Percentiles rank a stretch among this genome's conserved stretches.
These are phyloP conservation scores for Iberis pinnata DNA, from an alignment of 345 rosid species.

Conservation along the genomic window DNA sequence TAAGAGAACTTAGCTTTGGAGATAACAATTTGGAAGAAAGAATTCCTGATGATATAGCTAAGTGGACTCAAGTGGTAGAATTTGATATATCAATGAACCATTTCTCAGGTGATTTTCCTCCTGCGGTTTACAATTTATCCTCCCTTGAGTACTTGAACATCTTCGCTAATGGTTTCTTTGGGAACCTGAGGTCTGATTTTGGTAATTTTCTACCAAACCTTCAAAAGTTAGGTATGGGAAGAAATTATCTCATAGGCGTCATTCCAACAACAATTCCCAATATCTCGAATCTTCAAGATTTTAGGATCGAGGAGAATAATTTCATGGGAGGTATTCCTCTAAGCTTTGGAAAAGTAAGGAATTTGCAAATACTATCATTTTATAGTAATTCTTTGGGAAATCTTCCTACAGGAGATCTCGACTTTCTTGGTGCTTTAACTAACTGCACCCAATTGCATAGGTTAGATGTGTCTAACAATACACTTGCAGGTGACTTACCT, in stretches of 20 bases:
- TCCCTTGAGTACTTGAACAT: accelerated
- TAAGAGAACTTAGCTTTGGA: too few relatives aligned
- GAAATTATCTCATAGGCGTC: conserved; percentile 23
- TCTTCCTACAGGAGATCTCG: too few relatives aligned
- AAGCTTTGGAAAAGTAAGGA: neutral
- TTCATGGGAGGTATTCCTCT: too few relatives aligned
- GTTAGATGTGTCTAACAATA: neutral
- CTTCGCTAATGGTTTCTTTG: neutral
- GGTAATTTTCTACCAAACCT: neutral
- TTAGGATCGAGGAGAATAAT: neutral
- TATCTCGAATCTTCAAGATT: conserved; percentile 14
- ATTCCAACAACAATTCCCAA: conserved; percentile 31
- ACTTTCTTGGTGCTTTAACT: neutral
- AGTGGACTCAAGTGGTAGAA: neutral
- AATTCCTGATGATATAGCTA: too few relatives aligned
- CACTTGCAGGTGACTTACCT: neutral
- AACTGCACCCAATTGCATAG: neutral
- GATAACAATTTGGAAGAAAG: too few relatives aligned
- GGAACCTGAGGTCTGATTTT: conserved; percentile 24
- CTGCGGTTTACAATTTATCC: conserved; percentile 31
- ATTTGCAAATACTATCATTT: neutral
- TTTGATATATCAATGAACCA: neutral
- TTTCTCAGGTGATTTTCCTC: conserved; percentile 17
- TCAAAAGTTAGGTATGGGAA: conserved; percentile 6
- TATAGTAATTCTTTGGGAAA: neutral